Base-by-base conservation (phyloP, 2,329 filamentous ascomycete species). In the Shiraia sp. region DNA sequence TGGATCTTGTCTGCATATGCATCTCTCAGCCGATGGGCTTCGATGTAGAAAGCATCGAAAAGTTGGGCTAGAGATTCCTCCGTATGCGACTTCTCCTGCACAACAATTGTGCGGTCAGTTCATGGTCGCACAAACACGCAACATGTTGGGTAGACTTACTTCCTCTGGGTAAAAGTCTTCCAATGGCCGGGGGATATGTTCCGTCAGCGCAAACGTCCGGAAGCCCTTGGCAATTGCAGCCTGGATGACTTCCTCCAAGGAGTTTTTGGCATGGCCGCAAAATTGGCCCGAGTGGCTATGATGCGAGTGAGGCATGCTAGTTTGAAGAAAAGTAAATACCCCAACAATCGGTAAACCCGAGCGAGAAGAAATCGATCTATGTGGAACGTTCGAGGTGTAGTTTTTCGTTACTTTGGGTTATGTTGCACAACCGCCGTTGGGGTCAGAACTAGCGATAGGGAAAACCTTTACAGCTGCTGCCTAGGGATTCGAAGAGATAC, bases 201-300 rank as follows among this genome's bases (percentile, higher is more conserved):
- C 93, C 1, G 91, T 96, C 44, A 99, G 72, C 15, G 87, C 90
- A 64, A 96, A 90, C 14, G 87, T 87, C 49, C 83, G 82, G 79
- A 95, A 93, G 30, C 87, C 85, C 47, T 86, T 79, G 33, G 78
- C 71, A 55, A 97, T 89, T 52, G 92, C 92, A 10, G 84, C 80
- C 62, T 85, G 80, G 57, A 97, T 76, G 34, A 97, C 82, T 53
- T 90, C 85, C 69, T 97, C 92, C 8, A 99, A 80, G 14, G 83
- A 79, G 66, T 95, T 83, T 65, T 86, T 83, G 36, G 93, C 93
- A 75, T 99, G 93, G 5, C 59, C 59, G 75, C 93, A 99, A 76
- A 99, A 99, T 69, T 99, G 89, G 51, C 93, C 93, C 26, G 93
- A 97, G 74, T 99, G 93, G 64, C 90, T 95, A 72, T 99, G 93